These are phyloP conservation scores for Penicillium sclerotiorum DNA, from an alignment of 2,329 filamentous ascomycete genomes.

Conservation along the genomic window DNA sequence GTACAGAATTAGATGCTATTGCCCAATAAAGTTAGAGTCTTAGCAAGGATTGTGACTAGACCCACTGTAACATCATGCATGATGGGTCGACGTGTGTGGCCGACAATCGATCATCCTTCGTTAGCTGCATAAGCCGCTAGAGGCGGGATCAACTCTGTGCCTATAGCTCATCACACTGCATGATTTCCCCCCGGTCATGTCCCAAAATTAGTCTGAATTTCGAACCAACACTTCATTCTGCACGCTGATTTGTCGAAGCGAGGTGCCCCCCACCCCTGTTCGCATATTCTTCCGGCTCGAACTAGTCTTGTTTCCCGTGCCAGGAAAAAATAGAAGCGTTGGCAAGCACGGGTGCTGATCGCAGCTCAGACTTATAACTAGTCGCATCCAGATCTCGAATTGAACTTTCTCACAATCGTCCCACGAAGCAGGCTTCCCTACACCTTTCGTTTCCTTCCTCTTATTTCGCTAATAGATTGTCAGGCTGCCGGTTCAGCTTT, in stretches of 20 bases:
- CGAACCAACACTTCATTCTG: neutral
- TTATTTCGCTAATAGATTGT: conserved; percentile 35
- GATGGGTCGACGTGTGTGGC: neutral
- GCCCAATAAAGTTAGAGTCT: conserved; percentile 3
- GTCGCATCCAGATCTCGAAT: conserved; percentile 18
- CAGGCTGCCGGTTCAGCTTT: conserved; percentile 48
- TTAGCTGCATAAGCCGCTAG: conserved; percentile 6
- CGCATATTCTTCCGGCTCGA: conserved; percentile 5
- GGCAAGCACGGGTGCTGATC: conserved; percentile 4
- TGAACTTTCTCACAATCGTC: conserved; percentile 9
- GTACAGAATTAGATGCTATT: neutral
- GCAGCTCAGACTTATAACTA: conserved; percentile 4
- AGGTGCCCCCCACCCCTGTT: conserved; percentile 3
- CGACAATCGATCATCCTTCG: conserved; percentile 11
- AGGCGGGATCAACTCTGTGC: conserved; percentile 2
- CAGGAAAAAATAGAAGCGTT: conserved; percentile 11
- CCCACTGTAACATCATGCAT: conserved; percentile 15
- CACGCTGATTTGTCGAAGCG: neutral
- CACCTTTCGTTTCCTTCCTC: conserved; percentile 30
- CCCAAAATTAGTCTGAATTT: conserved; percentile 9
- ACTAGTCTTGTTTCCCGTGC: conserved; percentile 1
- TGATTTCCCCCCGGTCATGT: conserved; percentile 4
- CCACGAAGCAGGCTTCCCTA: conserved; percentile 15
- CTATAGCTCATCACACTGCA: conserved; percentile 10
- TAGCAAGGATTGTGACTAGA: conserved; percentile 10